phyloP scores from a whole-genome alignment of 371 early-diverging fungal species.

The Choanephora cucurbitarum region DNA sequence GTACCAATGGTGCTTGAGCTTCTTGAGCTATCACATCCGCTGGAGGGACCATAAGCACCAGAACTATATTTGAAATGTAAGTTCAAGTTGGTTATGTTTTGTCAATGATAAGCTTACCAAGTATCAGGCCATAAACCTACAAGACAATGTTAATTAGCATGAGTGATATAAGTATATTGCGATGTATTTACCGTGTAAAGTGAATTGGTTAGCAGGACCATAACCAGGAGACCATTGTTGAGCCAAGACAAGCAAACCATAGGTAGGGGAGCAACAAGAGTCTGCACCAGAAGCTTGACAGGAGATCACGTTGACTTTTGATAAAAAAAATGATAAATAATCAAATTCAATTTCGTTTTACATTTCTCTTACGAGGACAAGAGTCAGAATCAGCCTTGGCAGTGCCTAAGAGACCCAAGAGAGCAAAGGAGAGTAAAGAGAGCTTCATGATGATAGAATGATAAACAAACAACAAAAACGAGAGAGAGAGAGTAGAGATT shows the following conservation, averaged over 20 bases:
- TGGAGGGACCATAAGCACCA: conserved; percentile 58
- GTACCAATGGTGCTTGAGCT: conserved; percentile 51
- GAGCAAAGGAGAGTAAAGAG: too few species aligned
- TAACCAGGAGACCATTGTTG: conserved; percentile 26
- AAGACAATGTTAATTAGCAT: too few species aligned
- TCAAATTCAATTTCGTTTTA: too few species aligned
- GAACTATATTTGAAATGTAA: conserved; percentile 11
- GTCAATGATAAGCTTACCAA: conserved; percentile 45
- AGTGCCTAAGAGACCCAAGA: too few species aligned
- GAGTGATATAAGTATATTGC: neutral
- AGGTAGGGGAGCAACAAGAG: conserved; percentile 69
- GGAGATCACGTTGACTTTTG: conserved; percentile 31
- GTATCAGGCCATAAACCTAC: conserved; percentile 81
- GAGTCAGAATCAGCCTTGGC: too few species aligned
- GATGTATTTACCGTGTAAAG: conserved; percentile 11
- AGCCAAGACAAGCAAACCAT: conserved; percentile 56
- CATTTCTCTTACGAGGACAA: neutral
- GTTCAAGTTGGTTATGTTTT: neutral
- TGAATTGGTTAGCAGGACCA: conserved; percentile 28
- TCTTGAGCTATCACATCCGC: conserved; percentile 70
- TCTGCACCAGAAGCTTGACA: conserved; percentile 49
- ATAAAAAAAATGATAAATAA: too few species aligned
- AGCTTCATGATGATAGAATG: too few species aligned
- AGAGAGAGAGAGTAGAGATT: too few species aligned
- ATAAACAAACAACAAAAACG: too few species aligned